Conservation (phyloP, 352 stramenopile species). For the Phytopythium litorale region DNA sequence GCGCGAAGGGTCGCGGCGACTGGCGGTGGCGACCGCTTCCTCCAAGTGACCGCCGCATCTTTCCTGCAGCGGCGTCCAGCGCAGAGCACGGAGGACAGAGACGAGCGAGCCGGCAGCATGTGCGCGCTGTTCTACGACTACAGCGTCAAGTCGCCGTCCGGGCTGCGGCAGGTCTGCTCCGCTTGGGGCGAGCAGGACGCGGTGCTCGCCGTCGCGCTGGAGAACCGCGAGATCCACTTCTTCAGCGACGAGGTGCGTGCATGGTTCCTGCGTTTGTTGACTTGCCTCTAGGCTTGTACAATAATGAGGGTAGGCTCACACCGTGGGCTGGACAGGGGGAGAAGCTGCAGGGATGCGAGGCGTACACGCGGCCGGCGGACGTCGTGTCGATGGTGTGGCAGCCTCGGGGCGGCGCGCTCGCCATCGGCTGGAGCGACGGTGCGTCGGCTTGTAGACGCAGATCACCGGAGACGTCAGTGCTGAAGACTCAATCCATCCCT, state of each 20-base stretch:
- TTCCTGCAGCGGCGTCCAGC: neutral
- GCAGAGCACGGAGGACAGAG: neutral
- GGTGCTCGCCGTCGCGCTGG: slow-evolving; percentile 73
- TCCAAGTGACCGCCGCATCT: neutral
- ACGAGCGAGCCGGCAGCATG: neutral
- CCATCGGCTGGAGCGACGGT: slow-evolving; percentile 83
- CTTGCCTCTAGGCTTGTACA: neutral
- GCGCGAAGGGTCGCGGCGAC: too few relatives aligned
- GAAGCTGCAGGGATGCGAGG: slow-evolving; percentile 46
- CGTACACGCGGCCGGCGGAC: slow-evolving; percentile 59
- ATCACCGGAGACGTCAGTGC: neutral
- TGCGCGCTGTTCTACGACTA: slow-evolving; percentile 83
- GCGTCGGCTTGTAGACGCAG: slow-evolving; percentile 1
- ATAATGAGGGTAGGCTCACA: neutral
- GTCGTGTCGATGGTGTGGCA: slow-evolving; percentile 88
- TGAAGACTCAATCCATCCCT: neutral
- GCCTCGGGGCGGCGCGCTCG: slow-evolving; percentile 69
- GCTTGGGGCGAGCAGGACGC: slow-evolving; percentile 83
- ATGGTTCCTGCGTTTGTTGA: neutral
- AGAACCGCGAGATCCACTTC: slow-evolving; percentile 88
- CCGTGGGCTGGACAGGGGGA: slow-evolving; percentile 41
- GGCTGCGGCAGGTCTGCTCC: slow-evolving; percentile 64
- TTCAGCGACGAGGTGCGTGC: slow-evolving; percentile 81
- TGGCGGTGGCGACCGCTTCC: too few relatives aligned
- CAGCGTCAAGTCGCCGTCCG: slow-evolving; percentile 58